Evolutionary conservation across 139 green algal genomes (phyloP).

Genomic region (Limnomonas spitsbergensis): DNA sequence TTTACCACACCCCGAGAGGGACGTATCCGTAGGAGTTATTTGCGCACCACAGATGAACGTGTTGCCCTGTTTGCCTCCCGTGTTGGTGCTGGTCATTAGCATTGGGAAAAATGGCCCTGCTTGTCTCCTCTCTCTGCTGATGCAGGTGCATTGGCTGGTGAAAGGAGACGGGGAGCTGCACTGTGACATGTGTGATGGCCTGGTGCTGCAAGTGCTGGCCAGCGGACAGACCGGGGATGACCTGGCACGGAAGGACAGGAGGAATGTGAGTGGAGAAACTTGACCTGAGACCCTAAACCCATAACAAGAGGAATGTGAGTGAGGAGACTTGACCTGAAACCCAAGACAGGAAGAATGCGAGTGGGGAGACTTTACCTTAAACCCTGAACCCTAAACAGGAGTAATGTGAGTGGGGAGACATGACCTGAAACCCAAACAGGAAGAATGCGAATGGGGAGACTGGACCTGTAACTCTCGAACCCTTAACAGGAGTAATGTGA

Average conservation of each 20-base stretch:
- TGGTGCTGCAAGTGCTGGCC: conserved; percentile 20
- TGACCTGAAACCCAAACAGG: no score
- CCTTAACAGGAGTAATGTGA: no score
- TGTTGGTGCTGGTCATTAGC: no score
- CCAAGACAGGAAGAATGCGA: background rate
- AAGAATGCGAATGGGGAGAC: no score
- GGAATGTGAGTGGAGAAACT: conserved; percentile 15
- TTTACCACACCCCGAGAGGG: no score
- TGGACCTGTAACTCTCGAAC: no score
- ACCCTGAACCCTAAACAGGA: background rate
- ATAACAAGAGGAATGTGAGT: background rate
- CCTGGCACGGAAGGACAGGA: conserved; percentile 9
- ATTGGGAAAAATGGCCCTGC: no score
- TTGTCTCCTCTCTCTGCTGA: no score
- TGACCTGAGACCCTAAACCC: background rate
- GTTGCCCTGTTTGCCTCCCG: no score
- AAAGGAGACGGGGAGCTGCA: conserved; percentile 16
- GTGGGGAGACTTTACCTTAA: background rate
- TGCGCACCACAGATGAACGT: no score
- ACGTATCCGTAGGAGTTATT: no score
- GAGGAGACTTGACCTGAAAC: background rate
- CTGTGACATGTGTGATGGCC: conserved; percentile 22
- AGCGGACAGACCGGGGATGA: conserved; percentile 16
- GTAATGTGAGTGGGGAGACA: background rate
- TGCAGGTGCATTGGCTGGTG: conserved; percentile 17